phyloP scores from a whole-genome alignment of 768 basidiomycete species.

The Psilocybe cyanescens region DNA sequence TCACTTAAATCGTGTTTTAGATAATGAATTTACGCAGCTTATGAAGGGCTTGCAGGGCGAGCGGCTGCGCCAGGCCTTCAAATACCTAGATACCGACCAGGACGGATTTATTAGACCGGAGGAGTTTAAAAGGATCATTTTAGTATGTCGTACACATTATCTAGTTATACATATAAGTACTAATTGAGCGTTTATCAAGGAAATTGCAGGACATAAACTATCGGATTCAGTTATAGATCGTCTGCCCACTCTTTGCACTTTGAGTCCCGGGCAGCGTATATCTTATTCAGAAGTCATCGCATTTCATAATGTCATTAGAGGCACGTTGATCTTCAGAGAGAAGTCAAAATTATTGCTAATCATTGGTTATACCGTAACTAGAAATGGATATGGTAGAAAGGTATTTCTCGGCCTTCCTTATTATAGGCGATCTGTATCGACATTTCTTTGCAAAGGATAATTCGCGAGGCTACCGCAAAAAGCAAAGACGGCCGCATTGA shows the following conservation, averaged over 20 bases:
- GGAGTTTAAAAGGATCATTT: conserved; percentile 93
- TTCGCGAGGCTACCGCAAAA: conserved; percentile 87
- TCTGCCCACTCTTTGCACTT: conserved; percentile 88
- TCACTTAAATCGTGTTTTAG: conserved; percentile 37
- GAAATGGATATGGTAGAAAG: conserved; percentile 99
- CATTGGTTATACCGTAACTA: conserved; percentile 23
- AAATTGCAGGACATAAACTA: conserved; percentile 96
- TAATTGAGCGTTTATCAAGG: conserved; percentile 46
- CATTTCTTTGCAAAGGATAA: conserved; percentile 53
- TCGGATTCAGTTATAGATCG: conserved; percentile 92
- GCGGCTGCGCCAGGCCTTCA: conserved; percentile 95
- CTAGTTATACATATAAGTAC: conserved; percentile 1
- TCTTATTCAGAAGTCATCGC: conserved; percentile 96
- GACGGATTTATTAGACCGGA: conserved; percentile 94
- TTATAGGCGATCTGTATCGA: conserved; percentile 11
- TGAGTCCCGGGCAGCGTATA: conserved; percentile 89
- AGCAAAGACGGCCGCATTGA: conserved; percentile 96
- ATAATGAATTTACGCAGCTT: conserved; percentile 96
- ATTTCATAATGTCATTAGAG: conserved; percentile 95
- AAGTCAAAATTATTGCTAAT: not conserved
- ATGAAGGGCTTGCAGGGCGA: conserved; percentile 99
- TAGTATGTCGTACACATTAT: conserved; percentile 55
- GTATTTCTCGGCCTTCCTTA: conserved; percentile 36
- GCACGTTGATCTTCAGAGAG: conserved; percentile 42
- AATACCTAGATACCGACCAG: conserved; percentile 84